Conservation (phyloP, 352 stramenopile species). For the Pythium brassicae region DNA sequence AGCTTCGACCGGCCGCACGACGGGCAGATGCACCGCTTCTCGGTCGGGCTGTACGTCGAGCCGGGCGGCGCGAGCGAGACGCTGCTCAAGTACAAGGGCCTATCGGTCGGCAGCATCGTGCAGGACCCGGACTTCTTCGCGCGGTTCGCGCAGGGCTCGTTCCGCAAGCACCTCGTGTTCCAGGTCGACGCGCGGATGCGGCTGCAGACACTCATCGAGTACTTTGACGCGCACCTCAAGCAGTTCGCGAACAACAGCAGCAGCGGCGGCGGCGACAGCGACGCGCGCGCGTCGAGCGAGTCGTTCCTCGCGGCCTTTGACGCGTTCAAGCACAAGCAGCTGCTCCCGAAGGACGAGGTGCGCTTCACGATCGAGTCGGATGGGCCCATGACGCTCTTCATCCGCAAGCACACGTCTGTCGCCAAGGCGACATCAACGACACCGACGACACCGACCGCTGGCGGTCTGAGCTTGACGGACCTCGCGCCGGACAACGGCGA, state of each 20-base stretch:
- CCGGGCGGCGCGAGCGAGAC: conserved; percentile 49
- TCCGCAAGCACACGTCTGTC: conserved; percentile 33
- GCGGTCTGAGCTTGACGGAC: neutral
- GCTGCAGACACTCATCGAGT: conserved; percentile 43
- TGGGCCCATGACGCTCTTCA: conserved; percentile 33
- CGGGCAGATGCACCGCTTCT: conserved; percentile 36
- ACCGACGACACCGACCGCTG: neutral
- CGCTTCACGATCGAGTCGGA: conserved; percentile 43
- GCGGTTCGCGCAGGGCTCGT: conserved; percentile 54
- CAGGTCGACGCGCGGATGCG: conserved; percentile 50
- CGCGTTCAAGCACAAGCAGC: conserved; percentile 19
- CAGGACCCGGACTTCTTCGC: conserved; percentile 75
- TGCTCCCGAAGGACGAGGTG: conserved; percentile 46
- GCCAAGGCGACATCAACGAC: conserved; percentile 28
- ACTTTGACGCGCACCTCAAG: conserved; percentile 43
- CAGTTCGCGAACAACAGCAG: conserved; percentile 12
- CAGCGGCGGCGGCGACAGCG: conserved; percentile 8
- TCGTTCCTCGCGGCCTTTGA: conserved; percentile 27
- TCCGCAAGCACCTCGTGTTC: conserved; percentile 68
- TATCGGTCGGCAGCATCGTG: conserved; percentile 72
- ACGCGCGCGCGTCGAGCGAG: conserved; percentile 21
- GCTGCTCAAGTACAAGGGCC: conserved; percentile 78
- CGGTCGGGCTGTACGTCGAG: conserved; percentile 68
- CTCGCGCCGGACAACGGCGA: too few species aligned
- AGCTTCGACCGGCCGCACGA: conserved; percentile 30